Evolutionary conservation across 2,329 filamentous ascomycete genomes (phyloP).

Genomic region (Emergomyces africanus): DNA sequence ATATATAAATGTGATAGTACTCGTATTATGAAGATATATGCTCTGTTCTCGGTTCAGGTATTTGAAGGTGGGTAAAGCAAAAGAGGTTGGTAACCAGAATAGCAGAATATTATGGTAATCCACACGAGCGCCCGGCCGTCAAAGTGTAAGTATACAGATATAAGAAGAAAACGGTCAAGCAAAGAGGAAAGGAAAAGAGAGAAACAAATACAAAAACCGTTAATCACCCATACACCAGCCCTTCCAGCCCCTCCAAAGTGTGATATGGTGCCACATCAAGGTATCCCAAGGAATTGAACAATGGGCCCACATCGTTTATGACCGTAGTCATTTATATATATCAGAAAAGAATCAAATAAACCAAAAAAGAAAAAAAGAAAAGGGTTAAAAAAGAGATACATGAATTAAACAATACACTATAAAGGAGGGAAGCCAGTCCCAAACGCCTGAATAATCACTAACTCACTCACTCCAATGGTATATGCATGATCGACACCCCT

Average conservation of each 20-base stretch:
- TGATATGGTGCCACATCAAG: background rate
- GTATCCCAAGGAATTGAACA: background rate
- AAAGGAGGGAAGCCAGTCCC: background rate
- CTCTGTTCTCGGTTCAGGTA: background rate
- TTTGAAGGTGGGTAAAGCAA: too few species aligned
- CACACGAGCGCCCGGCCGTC: background rate
- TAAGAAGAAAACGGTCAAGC: constrained; percentile 5
- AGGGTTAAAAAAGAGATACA: background rate
- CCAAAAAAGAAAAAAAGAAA: too few species aligned
- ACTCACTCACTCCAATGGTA: constrained; percentile 1
- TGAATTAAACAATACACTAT: background rate
- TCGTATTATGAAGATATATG: background rate
- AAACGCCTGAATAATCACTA: background rate
- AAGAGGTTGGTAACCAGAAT: background rate
- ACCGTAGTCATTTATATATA: background rate
- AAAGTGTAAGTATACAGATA: constrained; percentile 5
- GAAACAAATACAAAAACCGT: constrained; percentile 4
- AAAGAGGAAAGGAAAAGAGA: constrained; percentile 1
- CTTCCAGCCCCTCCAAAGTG: background rate
- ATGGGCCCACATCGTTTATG: background rate
- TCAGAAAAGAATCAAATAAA: background rate
- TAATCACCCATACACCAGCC: background rate
- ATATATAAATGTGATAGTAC: too few species aligned
- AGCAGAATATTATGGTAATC: background rate
- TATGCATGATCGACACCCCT: background rate